These are phyloP conservation scores for Ottelia alismoides DNA, from an alignment of 106 monocot species.

Conservation along the genomic window DNA sequence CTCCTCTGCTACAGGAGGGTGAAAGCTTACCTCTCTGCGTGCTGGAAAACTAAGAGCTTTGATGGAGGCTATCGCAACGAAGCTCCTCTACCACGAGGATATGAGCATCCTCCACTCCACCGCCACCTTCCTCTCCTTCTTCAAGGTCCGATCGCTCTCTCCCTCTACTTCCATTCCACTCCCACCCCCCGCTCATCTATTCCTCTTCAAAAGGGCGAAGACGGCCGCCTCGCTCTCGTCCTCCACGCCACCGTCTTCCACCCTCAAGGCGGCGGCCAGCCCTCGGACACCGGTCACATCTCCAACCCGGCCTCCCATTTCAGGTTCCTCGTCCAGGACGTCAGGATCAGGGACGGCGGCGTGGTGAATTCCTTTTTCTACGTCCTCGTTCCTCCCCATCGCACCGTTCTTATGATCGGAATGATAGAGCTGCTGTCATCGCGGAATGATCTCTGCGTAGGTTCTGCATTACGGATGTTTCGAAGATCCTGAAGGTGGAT, in stretches of 20 bases:
- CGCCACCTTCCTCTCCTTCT: constrained; percentile 29
- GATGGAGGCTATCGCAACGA: constrained; percentile 16
- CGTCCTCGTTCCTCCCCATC: background rate
- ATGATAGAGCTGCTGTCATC: too few relatives aligned
- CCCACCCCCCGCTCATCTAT: background rate
- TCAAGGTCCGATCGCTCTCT: constrained; percentile 22
- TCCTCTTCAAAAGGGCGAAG: constrained; percentile 24
- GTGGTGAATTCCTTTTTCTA: constrained; percentile 29
- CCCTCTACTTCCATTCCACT: background rate
- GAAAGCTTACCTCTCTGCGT: too few relatives aligned
- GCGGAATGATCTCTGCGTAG: too few relatives aligned
- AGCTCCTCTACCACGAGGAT: constrained; percentile 53
- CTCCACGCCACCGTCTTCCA: constrained; percentile 72
- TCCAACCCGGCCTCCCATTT: constrained; percentile 1
- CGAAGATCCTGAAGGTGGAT: constrained; percentile 25
- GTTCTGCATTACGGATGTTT: constrained; percentile 65
- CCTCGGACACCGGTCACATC: constrained; percentile 56
- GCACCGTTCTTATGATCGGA: background rate
- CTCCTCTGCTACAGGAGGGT: too few relatives aligned
- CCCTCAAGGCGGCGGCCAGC: constrained; percentile 83
- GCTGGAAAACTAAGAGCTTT: too few relatives aligned
- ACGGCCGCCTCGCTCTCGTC: constrained; percentile 35
- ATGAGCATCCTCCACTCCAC: constrained; percentile 31
- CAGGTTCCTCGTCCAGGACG: constrained; percentile 67
- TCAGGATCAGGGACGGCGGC: constrained; percentile 47